A percentile compares a stretch with the other conserved stretches of the same genome.
phyloP scores from a whole-genome alignment of 345 rosid species.

The rapeseed (Brassica napus) region DNA sequence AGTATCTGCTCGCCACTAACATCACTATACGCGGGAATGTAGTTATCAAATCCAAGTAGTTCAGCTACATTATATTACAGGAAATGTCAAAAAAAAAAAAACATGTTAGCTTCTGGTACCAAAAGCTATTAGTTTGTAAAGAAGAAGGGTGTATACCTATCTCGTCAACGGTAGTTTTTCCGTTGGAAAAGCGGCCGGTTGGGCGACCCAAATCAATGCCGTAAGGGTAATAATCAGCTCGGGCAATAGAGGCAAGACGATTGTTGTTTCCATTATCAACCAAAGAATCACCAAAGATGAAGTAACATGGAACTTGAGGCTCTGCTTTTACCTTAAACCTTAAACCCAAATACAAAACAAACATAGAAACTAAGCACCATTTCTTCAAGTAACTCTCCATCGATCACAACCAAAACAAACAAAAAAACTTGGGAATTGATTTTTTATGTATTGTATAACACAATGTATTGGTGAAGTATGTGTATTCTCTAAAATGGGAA shows the following conservation, averaged over 20 bases:
- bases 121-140: background rate
- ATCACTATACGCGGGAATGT: constrained; percentile 55
- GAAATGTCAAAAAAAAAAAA: background rate
- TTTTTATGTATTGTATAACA: background rate
- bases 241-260: constrained; percentile 60
- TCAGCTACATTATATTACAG: constrained; percentile 48
- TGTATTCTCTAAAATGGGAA: background rate
- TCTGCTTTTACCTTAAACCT: constrained; percentile 38
- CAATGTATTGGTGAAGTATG: background rate
- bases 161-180: constrained; percentile 71
- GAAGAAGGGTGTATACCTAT: constrained; percentile 44
- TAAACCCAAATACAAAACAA: constrained; percentile 24
- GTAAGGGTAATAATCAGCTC: constrained; percentile 75
- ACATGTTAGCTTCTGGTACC: background rate
- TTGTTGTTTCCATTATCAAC: constrained; percentile 95
- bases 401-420: constrained; percentile 2
- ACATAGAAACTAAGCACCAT: constrained; percentile 29
- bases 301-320: constrained; percentile 79
- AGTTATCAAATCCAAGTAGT: constrained; percentile 59
- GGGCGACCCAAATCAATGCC: constrained; percentile 84
- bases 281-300: constrained; percentile 87
- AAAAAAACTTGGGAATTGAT: background rate
- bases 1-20: constrained; percentile 58
- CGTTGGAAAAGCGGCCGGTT: constrained; percentile 80
- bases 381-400: constrained; percentile 45